Evolutionary conservation across 176 grass and related monocot genomes (phyloP).

Genomic region (Oryza australiensis): DNA sequence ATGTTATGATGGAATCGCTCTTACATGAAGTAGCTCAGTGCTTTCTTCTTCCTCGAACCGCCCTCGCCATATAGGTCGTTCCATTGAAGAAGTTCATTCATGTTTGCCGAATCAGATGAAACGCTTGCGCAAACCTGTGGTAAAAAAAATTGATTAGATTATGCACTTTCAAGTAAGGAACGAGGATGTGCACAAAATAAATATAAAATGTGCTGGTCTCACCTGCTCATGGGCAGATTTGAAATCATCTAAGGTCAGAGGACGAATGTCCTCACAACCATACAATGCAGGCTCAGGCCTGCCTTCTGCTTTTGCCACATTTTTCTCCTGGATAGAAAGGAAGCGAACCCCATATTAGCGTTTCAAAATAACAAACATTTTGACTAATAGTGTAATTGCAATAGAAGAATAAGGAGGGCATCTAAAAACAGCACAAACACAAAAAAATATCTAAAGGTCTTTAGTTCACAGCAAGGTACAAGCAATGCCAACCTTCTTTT

Average conservation of each 20-base stretch:
- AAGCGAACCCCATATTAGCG: background rate
- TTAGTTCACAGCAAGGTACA: conserved; percentile 7
- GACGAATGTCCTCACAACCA: conserved; percentile 79
- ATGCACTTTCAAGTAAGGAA: background rate
- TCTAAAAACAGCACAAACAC: background rate
- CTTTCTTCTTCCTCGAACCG: conserved; percentile 93
- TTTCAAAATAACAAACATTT: background rate
- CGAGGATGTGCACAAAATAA: background rate
- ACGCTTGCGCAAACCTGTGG: conserved; percentile 92
- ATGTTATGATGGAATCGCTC: conserved; percentile 22
- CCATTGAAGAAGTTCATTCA: conserved; percentile 95
- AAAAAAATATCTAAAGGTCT: background rate
- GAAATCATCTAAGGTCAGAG: conserved; percentile 87
- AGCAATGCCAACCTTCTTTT: conserved; percentile 82
- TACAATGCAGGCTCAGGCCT: conserved; percentile 69
- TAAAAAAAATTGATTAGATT: background rate
- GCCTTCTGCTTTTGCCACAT: conserved; percentile 61
- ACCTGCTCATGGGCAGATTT: conserved; percentile 99
- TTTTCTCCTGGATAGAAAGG: conserved; percentile 62
- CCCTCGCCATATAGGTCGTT: conserved; percentile 98
- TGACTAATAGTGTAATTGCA: background rate
- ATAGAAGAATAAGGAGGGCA: background rate
- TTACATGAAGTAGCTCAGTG: conserved; percentile 99
- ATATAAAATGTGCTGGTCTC: conserved; percentile 17
- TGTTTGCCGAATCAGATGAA: conserved; percentile 90